Evolutionary conservation across 768 basidiomycete genomes (phyloP).

Genomic region (Lyophyllum decastes): DNA sequence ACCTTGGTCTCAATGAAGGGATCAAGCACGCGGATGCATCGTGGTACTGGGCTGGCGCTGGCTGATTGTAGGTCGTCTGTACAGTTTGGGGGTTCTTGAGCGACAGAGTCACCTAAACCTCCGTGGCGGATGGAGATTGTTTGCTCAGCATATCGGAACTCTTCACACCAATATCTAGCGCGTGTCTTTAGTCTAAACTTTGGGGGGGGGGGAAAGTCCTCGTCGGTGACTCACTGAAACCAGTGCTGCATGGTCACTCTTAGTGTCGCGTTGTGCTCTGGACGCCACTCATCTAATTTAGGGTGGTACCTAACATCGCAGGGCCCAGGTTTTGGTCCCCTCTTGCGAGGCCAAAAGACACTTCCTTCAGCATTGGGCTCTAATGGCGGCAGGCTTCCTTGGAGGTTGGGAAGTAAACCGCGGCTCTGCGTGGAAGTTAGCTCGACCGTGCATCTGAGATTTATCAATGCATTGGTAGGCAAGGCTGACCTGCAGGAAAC

Average conservation of each 20-base stretch:
- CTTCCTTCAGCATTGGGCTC: constrained; percentile 7
- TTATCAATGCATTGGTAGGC: not conserved
- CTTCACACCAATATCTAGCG: constrained; percentile 38
- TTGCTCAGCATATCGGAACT: constrained; percentile 31
- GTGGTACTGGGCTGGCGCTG: not conserved
- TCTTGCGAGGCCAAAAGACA: constrained; percentile 33
- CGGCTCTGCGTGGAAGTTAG: constrained; percentile 30
- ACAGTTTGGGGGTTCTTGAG: not conserved
- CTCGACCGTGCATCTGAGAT: not conserved
- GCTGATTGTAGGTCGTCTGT: not conserved
- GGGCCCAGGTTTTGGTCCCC: constrained; percentile 3
- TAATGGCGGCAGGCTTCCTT: constrained; percentile 32
- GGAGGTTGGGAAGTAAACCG: constrained; percentile 53
- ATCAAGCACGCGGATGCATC: constrained; percentile 3
- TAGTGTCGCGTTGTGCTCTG: constrained; percentile 14
- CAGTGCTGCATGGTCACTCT: constrained; percentile 34
- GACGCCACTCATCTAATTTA: constrained; percentile 4
- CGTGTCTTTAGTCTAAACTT: not conserved
- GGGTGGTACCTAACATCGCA: constrained; percentile 34
- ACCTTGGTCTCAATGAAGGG: constrained; percentile 13
- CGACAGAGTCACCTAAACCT: not conserved
- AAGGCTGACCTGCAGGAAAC: constrained; percentile 52
- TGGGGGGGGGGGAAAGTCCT: constrained; percentile 4
- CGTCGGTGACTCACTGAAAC: constrained; percentile 37
- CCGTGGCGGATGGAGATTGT: constrained; percentile 10